phyloP scores from a whole-genome alignment of 371 early-diverging fungal species.

The Syncephalastrum monosporum region DNA sequence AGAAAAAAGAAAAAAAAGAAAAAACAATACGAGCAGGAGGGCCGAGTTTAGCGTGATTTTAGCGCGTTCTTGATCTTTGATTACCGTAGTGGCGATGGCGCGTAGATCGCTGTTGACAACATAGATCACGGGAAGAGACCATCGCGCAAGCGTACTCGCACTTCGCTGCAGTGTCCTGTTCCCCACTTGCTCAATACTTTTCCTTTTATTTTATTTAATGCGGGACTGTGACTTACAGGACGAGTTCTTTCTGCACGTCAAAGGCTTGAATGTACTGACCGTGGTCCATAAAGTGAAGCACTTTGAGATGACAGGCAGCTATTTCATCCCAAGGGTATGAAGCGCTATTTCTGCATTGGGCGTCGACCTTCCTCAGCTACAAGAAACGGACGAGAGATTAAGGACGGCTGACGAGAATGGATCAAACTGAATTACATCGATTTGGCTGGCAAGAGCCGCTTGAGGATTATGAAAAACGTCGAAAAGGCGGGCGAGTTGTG shows the following conservation, averaged over 20 bases:
- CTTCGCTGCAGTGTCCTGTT: slow-evolving; percentile 46
- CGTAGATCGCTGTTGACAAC: slow-evolving; percentile 58
- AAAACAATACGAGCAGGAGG: background rate
- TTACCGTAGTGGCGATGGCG: slow-evolving; percentile 38
- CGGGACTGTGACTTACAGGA: slow-evolving; percentile 41
- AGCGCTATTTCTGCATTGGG: slow-evolving; percentile 23
- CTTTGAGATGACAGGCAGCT: slow-evolving; percentile 41
- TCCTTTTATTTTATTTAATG: background rate
- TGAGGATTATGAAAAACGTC: slow-evolving; percentile 15
- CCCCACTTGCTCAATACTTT: background rate
- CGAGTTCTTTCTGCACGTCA: slow-evolving; percentile 48
- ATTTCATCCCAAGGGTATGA: slow-evolving; percentile 56
- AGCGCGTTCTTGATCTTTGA: background rate
- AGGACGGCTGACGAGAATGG: background rate
- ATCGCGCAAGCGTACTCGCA: slow-evolving; percentile 40
- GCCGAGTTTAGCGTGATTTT: background rate
- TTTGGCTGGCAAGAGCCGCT: slow-evolving; percentile 14
- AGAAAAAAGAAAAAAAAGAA: no score
- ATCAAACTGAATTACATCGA: slow-evolving; percentile 11
- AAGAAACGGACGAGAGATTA: background rate
- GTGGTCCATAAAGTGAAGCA: slow-evolving; percentile 27
- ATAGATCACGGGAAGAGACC: slow-evolving; percentile 57
- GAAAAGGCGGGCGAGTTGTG: slow-evolving; percentile 21
- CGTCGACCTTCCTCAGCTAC: slow-evolving; percentile 29
- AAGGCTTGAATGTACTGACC: slow-evolving; percentile 52